Evolutionary conservation across 305 asterid genomes (phyloP).

Genomic region (Stenogyne calaminthoides): DNA sequence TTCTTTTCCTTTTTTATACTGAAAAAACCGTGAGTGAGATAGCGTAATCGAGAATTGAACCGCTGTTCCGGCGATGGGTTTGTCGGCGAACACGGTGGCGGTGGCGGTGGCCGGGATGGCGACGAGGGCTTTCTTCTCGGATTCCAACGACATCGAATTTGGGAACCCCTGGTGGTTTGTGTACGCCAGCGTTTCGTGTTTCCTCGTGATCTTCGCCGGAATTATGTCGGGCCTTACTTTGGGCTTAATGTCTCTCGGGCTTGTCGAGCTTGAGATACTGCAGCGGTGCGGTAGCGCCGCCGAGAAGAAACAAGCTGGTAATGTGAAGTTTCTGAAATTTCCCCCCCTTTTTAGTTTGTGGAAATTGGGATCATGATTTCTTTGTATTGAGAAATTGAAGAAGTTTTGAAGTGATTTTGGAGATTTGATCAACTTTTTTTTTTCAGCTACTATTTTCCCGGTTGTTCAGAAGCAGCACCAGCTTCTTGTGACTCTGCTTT

Average conservation of each 20-base stretch:
- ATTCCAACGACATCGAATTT: slow-evolving; percentile 74
- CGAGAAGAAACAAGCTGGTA: slow-evolving; percentile 93
- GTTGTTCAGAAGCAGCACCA: slow-evolving; percentile 97
- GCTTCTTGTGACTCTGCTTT: slow-evolving; percentile 85
- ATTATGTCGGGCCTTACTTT: slow-evolving; percentile 93
- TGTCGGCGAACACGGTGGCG: slow-evolving; percentile 47
- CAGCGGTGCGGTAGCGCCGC: slow-evolving; percentile 72
- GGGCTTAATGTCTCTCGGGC: slow-evolving; percentile 95
- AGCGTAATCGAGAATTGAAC: neutral
- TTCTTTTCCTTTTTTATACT: neutral
- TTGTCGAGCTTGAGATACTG: slow-evolving; percentile 90
- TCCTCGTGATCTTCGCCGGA: slow-evolving; percentile 95
- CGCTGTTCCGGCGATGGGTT: slow-evolving; percentile 31
- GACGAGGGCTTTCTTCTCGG: slow-evolving; percentile 52
- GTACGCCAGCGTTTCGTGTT: slow-evolving; percentile 83
- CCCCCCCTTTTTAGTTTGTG: no score
- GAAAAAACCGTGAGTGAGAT: neutral
- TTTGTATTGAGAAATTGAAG: slow-evolving; percentile 6
- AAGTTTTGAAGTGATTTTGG: slow-evolving; percentile 13
- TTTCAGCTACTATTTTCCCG: slow-evolving; percentile 77
- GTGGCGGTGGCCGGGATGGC: slow-evolving; percentile 37
- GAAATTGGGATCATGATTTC: neutral
- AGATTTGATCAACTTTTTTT: neutral
- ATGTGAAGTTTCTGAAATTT: neutral
- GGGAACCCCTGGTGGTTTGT: slow-evolving; percentile 93